Evolutionary conservation across 1,284 basidiomycete species (phyloP).

Genomic region (Rhodotorula glutinis): DNA sequence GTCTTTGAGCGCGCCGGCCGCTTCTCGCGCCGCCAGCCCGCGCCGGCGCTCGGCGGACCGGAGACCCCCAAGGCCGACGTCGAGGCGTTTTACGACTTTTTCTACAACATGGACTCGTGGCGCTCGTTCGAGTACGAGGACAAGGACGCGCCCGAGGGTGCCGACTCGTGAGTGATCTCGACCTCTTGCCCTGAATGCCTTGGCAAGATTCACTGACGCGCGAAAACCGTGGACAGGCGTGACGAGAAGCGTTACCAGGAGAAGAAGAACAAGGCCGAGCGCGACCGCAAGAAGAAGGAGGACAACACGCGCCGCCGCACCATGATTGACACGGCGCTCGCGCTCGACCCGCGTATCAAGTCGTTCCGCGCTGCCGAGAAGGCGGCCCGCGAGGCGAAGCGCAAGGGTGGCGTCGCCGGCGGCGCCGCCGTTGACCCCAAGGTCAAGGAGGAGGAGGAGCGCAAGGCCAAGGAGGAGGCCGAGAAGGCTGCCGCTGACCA

Average conservation of each 20-base stretch:
- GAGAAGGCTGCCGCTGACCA: constrained; percentile 75
- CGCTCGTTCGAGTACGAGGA: constrained; percentile 96
- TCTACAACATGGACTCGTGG: constrained; percentile 99
- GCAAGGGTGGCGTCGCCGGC: constrained; percentile 56
- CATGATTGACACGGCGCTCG: constrained; percentile 82
- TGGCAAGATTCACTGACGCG: not conserved
- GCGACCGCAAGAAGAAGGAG: constrained; percentile 94
- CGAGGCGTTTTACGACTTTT: constrained; percentile 95
- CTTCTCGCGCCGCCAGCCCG: constrained; percentile 85
- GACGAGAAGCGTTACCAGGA: constrained; percentile 99
- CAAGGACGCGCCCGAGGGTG: constrained; percentile 98
- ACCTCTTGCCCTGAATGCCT: not conserved
- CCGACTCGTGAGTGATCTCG: constrained; percentile 66
- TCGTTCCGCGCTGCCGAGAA: constrained; percentile 96
- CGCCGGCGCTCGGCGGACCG: constrained; percentile 71
- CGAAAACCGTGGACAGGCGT: constrained; percentile 58
- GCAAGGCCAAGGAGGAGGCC: constrained; percentile 70
- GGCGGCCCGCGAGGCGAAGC: constrained; percentile 89
- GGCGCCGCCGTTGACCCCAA: constrained; percentile 51
- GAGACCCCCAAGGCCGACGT: constrained; percentile 77
- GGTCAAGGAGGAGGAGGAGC: constrained; percentile 68
- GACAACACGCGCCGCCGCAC: constrained; percentile 86
- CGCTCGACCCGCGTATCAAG: constrained; percentile 92
- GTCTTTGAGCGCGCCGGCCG: constrained; percentile 87
- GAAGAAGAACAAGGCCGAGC: constrained; percentile 99